Base-by-base conservation (phyloP, 2,329 filamentous ascomycete genomes). In the Corniculantispora saksenae region DNA sequence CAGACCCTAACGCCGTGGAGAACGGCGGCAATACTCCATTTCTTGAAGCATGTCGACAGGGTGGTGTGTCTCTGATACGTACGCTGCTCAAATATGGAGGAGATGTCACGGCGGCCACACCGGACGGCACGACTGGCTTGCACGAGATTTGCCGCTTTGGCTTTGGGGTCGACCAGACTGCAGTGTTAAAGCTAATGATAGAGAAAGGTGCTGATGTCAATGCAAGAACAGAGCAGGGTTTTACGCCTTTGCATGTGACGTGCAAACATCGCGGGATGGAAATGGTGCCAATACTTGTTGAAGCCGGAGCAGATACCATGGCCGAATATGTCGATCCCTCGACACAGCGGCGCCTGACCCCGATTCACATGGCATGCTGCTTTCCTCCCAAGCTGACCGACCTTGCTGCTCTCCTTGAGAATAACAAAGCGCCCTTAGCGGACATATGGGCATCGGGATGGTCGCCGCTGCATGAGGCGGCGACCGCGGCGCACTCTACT, bases 381-480 rank as follows among this genome's bases (percentile, higher is more conserved):
- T 35, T 43, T 3, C 35, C 19, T 21, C 9, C 10, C 1, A 8
- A 3, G 17, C 6, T 6, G 35, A 27, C 6, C n/a, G 12, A 17
- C 1, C 29, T 61, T 10, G 7, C 3, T 6, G 3, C 23, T 21
- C 15, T 62, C 13, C 13, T 62, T 3, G 3, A 13, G 17, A n/a
- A 10, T 5, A 29, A 12, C 2, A 9, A 10, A 6, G 21, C 7
- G n/a, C 53, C 29, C 3, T 1, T 48, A 1, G n/a, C 43, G 6
- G 29, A 56, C 2, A 19, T 50, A 3, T 56, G 21, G 40, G 10
- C 5, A 6, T 50, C 40, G 29, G 43, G 40, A 2, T 56, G 61
- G 53, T 40, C 61, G 29, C 61, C 61, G 4, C 53, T 63, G 29
- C 61, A 63, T 21, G 48, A 53, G 8, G 61, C 61, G 3, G 61